Conservation (phyloP, 2,329 filamentous ascomycete genomes). For the Phoma sp. region DNA sequence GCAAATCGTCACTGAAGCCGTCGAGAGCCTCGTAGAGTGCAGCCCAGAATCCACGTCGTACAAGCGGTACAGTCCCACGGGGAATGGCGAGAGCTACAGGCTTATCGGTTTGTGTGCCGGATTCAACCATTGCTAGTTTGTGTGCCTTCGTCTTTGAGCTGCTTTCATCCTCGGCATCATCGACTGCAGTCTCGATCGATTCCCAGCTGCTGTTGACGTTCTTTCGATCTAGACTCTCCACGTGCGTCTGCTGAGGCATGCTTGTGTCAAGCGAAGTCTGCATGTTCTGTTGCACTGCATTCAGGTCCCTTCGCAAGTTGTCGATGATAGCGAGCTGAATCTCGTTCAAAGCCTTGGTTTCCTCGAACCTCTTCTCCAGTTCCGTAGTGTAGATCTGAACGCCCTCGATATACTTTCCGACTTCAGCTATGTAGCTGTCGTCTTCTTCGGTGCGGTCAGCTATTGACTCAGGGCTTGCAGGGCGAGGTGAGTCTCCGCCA, state of each 20-base stretch:
- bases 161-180: neutral
- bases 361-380: conserved; percentile 39
- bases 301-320: conserved; percentile 35
- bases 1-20: conserved; percentile 19
- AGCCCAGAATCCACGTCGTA: conserved; percentile 27
- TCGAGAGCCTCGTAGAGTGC: conserved; percentile 31
- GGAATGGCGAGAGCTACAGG: conserved; percentile 15
- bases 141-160: neutral
- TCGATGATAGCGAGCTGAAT: conserved; percentile 42
- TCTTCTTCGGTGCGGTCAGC: conserved; percentile 10
- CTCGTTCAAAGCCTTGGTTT: conserved; percentile 40
- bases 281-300: conserved; percentile 22
- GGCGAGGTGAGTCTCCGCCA: conserved; percentile 13
- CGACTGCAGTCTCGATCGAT: conserved; percentile 11
- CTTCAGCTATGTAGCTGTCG: conserved; percentile 33
- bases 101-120: conserved; percentile 9
- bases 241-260: neutral
- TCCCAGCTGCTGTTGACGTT: conserved; percentile 9
- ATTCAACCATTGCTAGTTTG: conserved; percentile 14
- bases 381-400: conserved; percentile 36
- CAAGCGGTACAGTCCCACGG: conserved; percentile 16
- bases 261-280: conserved; percentile 9
- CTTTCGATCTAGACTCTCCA: neutral
- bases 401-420: conserved; percentile 34
- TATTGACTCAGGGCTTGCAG: conserved; percentile 1